Evolutionary conservation across 164 flowering plant species (phyloP), one percentile per base, ranked within the genome.

Genomic region (Liquidambar formosana): DNA sequence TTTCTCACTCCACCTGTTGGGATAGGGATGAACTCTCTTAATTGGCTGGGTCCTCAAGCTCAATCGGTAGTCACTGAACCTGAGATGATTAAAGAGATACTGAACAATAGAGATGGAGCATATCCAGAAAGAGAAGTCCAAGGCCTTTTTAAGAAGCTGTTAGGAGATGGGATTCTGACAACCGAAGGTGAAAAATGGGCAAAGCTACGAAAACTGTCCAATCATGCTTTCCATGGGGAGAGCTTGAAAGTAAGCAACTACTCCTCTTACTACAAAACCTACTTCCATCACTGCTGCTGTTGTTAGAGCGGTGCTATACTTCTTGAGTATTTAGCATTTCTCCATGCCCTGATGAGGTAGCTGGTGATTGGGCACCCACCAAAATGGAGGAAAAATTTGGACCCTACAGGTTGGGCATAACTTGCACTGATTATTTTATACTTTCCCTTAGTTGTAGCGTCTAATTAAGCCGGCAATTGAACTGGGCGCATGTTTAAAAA

Each of bases 121-220:
- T 82, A 65, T 49, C 72, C 69, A 3, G 78, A 82, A 67, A 14
- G 28, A 4, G 64, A 75, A 26, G 14, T 63, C 2, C 41, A 54
- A 28, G 69, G 63, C 6, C 60, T 45, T 38, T 16, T 67, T 1
- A 80, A 73, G 61, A 81, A 68, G 73, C 69, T 85, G 6, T 45
- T 77, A 5, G 86, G 86, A 11, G 79, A 81, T 51, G 86, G 89
- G 23, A 76, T 85, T 1, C 64, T 70, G 16, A 72, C 73, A 5
- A 33, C 75, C 2, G 56, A 66, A 73, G 89, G 84, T 0, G 73
- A 77, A 66, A 82, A 79, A 64, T 86, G 89, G 89, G 66, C 28
- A 3, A 79, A 70, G 44, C 66, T 49, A 46, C 41, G 87, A 46
- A 79, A 77, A 66, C 16, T 83, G 26, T 78, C 84, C 59, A 80